Evolutionary conservation across 1,284 basidiomycete genomes (phyloP).

Genomic region (Trichosporon asahii): DNA sequence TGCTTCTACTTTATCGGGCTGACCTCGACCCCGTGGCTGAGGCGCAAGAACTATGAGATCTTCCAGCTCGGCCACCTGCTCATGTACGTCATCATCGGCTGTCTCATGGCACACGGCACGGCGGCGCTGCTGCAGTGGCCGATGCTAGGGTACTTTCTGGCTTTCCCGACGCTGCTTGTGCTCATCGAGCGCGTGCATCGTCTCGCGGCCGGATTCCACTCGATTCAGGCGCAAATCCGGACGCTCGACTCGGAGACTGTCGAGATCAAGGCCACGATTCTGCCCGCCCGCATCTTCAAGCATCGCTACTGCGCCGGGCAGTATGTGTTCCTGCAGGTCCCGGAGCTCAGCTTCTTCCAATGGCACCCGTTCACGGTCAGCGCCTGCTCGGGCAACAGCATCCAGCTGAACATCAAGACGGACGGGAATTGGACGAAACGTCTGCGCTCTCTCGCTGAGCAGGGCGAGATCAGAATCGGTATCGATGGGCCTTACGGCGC

Average conservation of each 20-base stretch:
- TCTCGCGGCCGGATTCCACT: conserved; percentile 25
- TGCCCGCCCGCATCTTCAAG: conserved; percentile 24
- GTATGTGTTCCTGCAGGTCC: conserved; percentile 35
- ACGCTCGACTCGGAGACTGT: conserved; percentile 33
- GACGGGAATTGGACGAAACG: conserved; percentile 33
- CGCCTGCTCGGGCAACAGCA: conserved; percentile 23
- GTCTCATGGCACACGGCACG: conserved; percentile 34
- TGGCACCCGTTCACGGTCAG: conserved; percentile 40
- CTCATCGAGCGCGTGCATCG: conserved; percentile 28
- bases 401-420: conserved; percentile 37
- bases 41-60: conserved; percentile 30
- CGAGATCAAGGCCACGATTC: conserved; percentile 29
- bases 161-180: conserved; percentile 36
- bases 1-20: conserved; percentile 29
- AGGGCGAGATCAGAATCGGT: conserved; percentile 26
- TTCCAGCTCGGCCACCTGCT: conserved; percentile 37
- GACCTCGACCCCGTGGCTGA: conserved; percentile 25
- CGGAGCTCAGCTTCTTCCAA: conserved; percentile 25
- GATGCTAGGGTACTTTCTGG: conserved; percentile 38
- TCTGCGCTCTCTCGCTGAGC: conserved; percentile 22
- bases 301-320: conserved; percentile 29
- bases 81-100: conserved; percentile 38
- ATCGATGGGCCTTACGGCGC: conserved; percentile 37
- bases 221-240: conserved; percentile 26
- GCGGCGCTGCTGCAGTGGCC: conserved; percentile 30